Evolutionary conservation across 495 filamentous ascomycete species (phyloP).

Genomic region (Cairneyella variabilis): DNA sequence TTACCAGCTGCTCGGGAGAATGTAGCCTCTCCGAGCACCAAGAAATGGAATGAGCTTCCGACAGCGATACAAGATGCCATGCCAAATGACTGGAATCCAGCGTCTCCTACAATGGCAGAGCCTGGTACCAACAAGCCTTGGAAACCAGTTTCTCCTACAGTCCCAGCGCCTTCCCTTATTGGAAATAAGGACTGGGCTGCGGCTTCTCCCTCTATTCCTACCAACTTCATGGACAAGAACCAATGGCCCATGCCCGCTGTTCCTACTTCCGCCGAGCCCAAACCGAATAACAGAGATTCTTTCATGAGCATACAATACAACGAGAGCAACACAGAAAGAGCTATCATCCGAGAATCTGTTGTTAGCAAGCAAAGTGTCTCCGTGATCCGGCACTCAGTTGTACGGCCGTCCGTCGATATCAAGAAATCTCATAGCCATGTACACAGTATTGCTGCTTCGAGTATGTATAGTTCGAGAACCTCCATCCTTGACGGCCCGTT

Average conservation of each 20-base stretch:
- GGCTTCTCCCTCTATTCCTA: neutral
- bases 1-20: neutral
- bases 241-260: neutral
- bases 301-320: too few relatives aligned
- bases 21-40: too few relatives aligned
- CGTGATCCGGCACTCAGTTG: constrained; percentile 5
- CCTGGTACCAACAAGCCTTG: too few relatives aligned
- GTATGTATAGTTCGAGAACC: constrained; percentile 8
- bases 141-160: neutral
- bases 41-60: too few relatives aligned
- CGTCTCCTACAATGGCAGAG: too few relatives aligned
- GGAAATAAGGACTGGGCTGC: neutral
- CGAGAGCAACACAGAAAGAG: too few relatives aligned
- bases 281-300: too few relatives aligned
- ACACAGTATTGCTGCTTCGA: constrained; percentile 17
- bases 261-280: neutral
- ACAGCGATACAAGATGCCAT: too few relatives aligned
- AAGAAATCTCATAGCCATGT: too few relatives aligned
- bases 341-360: constrained; percentile 19
- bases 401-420: too few relatives aligned
- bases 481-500: constrained; percentile 3
- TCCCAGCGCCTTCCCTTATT: neutral
- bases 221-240: neutral
- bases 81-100: too few relatives aligned
- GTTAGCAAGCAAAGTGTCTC: constrained; percentile 18